phyloP scores from a whole-genome alignment of 2,329 filamentous ascomycete species.

The Diaporthe helianthi region DNA sequence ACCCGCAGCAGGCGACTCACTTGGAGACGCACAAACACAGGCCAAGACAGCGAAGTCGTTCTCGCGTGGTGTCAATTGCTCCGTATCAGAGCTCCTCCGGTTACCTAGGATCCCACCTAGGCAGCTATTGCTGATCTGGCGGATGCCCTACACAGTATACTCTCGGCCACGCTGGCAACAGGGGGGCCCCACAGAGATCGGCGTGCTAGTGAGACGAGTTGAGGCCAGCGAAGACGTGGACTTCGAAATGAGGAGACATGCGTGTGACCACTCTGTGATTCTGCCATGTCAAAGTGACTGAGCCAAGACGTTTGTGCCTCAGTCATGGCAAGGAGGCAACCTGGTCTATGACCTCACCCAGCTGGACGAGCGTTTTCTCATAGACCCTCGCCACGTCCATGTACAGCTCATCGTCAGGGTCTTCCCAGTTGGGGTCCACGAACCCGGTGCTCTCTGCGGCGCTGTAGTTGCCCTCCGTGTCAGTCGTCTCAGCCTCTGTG shows the following conservation, averaged over 20 bases:
- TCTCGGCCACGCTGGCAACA: background rate
- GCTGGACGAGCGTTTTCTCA: constrained; percentile 76
- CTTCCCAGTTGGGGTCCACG: constrained; percentile 45
- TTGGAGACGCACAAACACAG: background rate
- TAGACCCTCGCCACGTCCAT: constrained; percentile 81
- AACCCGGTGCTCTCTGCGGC: constrained; percentile 26
- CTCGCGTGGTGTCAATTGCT: background rate
- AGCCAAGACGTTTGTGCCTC: background rate
- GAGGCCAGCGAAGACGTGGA: background rate
- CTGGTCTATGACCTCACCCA: constrained; percentile 71
- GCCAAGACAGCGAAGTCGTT: background rate
- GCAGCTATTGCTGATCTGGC: background rate
- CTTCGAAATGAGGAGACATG: background rate
- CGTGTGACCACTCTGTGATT: background rate
- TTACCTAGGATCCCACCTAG: background rate
- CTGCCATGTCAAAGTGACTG: background rate
- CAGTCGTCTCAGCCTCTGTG: constrained; percentile 38
- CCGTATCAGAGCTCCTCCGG: background rate
- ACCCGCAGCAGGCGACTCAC: background rate
- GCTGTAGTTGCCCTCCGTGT: constrained; percentile 42
- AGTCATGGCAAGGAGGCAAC: constrained; percentile 27
- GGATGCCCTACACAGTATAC: background rate
- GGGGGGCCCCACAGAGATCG: background rate
- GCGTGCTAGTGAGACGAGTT: too few relatives aligned
- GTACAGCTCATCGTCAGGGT: constrained; percentile 54